These are phyloP conservation scores for Nymphaea colorata DNA, from an alignment of 164 flowering plant species.

Conservation along the genomic window DNA sequence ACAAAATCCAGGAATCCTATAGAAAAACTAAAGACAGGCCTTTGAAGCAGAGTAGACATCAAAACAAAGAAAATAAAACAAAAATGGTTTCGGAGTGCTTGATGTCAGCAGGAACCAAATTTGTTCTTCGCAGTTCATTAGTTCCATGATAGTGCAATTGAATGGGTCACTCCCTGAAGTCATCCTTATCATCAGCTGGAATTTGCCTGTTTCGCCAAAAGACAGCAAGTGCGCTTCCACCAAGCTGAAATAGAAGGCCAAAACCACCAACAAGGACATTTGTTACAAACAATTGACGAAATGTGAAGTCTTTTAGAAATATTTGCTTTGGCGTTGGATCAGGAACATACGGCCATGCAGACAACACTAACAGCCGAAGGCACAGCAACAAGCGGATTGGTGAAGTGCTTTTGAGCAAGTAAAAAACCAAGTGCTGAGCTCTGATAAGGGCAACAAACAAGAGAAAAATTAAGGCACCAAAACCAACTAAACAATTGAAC, in stretches of 20 bases:
- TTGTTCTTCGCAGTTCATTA: no score
- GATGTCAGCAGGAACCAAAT: no score
- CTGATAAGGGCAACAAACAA: constrained; percentile 18
- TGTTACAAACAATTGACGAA: not conserved
- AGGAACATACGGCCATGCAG: constrained; percentile 84
- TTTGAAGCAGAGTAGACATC: no score
- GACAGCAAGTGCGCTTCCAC: constrained; percentile 93
- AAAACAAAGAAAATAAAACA: no score
- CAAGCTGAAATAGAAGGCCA: constrained; percentile 35
- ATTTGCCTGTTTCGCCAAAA: constrained; percentile 82
- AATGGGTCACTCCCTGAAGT: constrained; percentile 62
- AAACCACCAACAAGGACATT: not conserved
- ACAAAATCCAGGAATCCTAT: no score
- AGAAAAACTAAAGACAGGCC: no score
- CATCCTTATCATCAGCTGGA: constrained; percentile 83
- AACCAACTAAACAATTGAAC: no score
- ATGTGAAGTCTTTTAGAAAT: not conserved
- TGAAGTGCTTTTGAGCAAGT: constrained; percentile 93
- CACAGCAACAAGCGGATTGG: constrained; percentile 92
- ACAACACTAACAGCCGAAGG: constrained; percentile 99
- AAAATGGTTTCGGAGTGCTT: no score
- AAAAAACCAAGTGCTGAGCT: constrained; percentile 96
- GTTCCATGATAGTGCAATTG: no score
- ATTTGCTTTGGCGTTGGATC: not conserved
- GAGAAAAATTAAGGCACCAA: not conserved